phyloP scores from a whole-genome alignment of 129 eudicot genomes.

The Smallanthus sonchifolius region DNA sequence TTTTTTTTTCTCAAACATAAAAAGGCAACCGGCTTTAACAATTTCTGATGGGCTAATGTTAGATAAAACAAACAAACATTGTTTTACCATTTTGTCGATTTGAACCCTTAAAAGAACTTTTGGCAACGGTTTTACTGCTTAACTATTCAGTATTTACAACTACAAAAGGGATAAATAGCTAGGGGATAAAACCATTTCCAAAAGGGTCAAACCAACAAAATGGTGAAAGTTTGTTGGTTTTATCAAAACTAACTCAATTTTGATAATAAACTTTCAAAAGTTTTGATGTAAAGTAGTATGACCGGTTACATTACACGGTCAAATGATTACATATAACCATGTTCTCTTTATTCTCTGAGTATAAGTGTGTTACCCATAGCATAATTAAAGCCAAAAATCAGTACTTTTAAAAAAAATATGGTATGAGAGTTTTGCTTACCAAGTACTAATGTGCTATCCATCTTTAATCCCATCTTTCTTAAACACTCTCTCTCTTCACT shows the following conservation, averaged over 20 bases:
- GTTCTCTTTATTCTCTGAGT: background rate
- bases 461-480: conserved; percentile 65
- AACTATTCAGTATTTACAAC: background rate
- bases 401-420: background rate
- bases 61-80: background rate
- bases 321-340: background rate
- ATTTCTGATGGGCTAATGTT: background rate
- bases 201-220: background rate
- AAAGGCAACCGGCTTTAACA: background rate
- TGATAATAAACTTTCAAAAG: background rate
- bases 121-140: background rate
- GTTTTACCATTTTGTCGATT: background rate
- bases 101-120: background rate
- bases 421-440: conserved; percentile 50
- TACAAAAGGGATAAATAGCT: background rate
- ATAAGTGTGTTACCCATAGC: background rate
- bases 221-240: background rate
- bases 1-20: background rate
- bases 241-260: background rate
- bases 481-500: conserved; percentile 80
- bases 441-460: conserved; percentile 69
- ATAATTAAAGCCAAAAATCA: background rate
- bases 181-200: background rate
- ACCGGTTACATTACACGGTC: background rate
- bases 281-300: background rate